Evolutionary conservation across 345 rosid species (phyloP).

Genomic region (Bruguiera parviflora): DNA sequence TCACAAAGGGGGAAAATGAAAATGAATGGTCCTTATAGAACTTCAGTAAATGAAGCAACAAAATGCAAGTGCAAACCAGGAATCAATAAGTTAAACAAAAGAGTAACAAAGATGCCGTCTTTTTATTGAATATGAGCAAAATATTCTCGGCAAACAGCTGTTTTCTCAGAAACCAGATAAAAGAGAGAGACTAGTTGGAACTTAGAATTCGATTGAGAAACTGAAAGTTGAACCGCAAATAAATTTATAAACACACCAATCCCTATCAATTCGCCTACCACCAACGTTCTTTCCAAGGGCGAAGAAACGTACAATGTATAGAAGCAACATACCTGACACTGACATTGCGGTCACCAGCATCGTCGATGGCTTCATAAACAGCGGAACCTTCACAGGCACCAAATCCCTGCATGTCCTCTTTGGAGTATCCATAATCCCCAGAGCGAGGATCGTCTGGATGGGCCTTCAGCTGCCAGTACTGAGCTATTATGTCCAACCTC

Average conservation of each 20-base stretch:
- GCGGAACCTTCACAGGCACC: constrained; percentile 55
- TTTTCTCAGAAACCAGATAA: no score
- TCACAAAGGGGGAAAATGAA: neutral
- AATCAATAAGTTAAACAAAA: no score
- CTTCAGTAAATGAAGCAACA: no score
- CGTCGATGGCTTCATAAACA: constrained; percentile 56
- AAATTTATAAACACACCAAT: neutral
- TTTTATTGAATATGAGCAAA: no score
- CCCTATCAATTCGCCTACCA: neutral
- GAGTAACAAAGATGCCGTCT: no score
- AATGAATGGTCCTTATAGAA: neutral
- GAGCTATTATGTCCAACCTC: constrained; percentile 70
- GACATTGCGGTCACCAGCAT: constrained; percentile 68
- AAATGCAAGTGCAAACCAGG: no score
- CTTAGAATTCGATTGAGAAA: no score
- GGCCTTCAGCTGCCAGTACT: constrained; percentile 77
- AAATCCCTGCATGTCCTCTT: constrained; percentile 43
- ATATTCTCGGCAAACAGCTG: no score
- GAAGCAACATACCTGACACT: constrained; percentile 43
- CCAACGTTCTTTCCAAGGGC: neutral
- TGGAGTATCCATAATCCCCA: constrained; percentile 75
- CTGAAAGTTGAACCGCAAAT: no score
- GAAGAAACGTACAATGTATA: neutral
- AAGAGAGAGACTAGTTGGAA: no score
- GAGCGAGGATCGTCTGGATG: constrained; percentile 62